These are phyloP conservation scores for Musa troglodytarum DNA, from an alignment of 176 grass and related monocot species.

Conservation along the genomic window DNA sequence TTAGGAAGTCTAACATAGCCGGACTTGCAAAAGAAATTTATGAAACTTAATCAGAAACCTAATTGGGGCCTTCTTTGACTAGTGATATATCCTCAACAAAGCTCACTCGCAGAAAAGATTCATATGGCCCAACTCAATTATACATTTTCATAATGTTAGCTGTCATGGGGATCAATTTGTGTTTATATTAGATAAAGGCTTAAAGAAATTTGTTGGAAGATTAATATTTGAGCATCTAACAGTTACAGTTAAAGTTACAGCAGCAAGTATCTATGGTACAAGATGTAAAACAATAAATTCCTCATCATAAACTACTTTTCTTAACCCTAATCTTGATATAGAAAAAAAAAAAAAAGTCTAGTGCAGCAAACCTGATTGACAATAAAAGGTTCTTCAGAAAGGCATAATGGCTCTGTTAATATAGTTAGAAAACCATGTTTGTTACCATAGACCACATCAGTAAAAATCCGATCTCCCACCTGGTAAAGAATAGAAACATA, in stretches of 20 bases:
- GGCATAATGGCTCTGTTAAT: slow-evolving; percentile 66
- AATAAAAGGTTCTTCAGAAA: slow-evolving; percentile 58
- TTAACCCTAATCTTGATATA: slow-evolving; percentile 2
- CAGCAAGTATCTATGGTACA: background rate
- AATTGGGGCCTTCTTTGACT: background rate
- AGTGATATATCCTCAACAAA: background rate
- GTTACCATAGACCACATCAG: slow-evolving; percentile 87
- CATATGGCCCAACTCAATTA: background rate
- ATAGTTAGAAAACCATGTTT: slow-evolving; percentile 85
- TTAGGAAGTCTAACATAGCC: background rate
- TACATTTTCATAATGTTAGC: background rate
- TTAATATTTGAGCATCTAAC: background rate
- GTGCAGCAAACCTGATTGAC: slow-evolving; percentile 47
- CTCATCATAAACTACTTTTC: background rate
- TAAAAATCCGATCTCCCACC: slow-evolving; percentile 93
- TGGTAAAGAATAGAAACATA: slow-evolving; percentile 18
- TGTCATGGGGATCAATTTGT: no score
- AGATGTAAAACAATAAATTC: background rate
- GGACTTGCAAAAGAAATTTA: background rate
- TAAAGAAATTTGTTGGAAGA: background rate
- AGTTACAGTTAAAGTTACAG: background rate
- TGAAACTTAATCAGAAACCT: background rate
- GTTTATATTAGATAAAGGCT: background rate
- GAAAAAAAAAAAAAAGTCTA: background rate
- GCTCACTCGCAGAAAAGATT: background rate